Base-by-base conservation (phyloP, 768 basidiomycete species). In the Pisolithus microcarpus region DNA sequence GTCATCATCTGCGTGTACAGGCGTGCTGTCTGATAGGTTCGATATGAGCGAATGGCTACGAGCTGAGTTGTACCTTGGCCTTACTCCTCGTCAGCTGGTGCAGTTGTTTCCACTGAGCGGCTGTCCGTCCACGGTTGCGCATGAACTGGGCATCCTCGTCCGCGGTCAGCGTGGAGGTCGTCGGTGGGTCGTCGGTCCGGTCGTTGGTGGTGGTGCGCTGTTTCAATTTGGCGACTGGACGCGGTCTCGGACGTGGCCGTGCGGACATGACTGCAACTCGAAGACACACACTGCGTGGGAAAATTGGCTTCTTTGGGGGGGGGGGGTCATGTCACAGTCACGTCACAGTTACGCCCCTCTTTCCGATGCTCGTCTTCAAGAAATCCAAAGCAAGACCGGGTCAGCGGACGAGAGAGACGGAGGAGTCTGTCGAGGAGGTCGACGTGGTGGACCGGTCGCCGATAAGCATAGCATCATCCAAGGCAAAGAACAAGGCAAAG, bases 101-200 rank as follows among this genome's bases (percentile, higher is more conserved):
- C 38, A 90, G 63, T 51, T 74, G 75, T 60, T 72, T 78, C 84
- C 87, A 87, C 3, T 75, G 70, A 47, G 75, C 68, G 4, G 71
- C 61, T 5, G 78, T 78, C 46, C 85, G 72, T 52, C 76, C 75
- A 40, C 68, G 72, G 62, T 88, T 91, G 46, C 77, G 77, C 59
- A 88, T 77, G 57, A 89, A 90, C 64, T 79, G 71, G 15, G 77
- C 79, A 63, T 90, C 86, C 46, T 79, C 79, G 51, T 87, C 83
- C 10, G 76, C 63, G 65, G 40, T 43, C 38, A 56, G 15, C 56
- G 50, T 11, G 10, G 16, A 23, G 26, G 26, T 26, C 28, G n/a
- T 38, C 52, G 7, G 48, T 49, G 11, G 38, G 15, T 5, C 19
- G 18, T 18, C 21, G 18, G 38, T 16, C 38, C n/a, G 16, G 16